Evolutionary conservation across 2,329 filamentous ascomycete genomes (phyloP), one percentile per base, ranked within the genome.

Genomic region (Neonectria magnoliae): DNA sequence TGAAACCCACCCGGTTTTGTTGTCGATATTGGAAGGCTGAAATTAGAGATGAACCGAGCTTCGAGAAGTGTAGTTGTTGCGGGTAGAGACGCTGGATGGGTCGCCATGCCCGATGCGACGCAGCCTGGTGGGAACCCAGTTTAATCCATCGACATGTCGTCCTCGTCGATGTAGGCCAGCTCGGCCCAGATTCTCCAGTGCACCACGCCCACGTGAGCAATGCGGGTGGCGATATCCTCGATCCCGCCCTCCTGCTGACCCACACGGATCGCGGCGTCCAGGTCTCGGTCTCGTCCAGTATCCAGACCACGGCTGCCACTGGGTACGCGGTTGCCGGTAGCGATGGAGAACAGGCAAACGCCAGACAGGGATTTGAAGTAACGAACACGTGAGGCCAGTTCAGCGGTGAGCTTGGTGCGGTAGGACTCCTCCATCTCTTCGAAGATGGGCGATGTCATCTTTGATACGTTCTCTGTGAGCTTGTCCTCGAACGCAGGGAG

Each of bases 161-260:
- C 78, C 29, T 82, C 83, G 27, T 78, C 78, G 14, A 80, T 69
- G 76, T 97, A 97, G 13, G 91, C 88, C 57, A 97, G 82, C 2
- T 88, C 87, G 1, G 88, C 87, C 93, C 94, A 98, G 3, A 97
- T 91, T 53, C 93, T 87, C 94, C 94, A 98, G 79, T 98, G 94
- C 25, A 98, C 81, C 6, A 96, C 85, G 14, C 92, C 89, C 48
- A 98, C 88, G 75, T 98, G 95, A 6, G 93, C 91, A 55, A 97
- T 84, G 50, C 93, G 89, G 48, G 90, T 91, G 1, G 93, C 89
- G 77, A 97, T 88, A 63, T 93, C 90, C 47, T 85, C 84, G 41
- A 92, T 74, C 36, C 84, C 83, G 47, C 81, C 82, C 53, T 88
- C 85, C 54, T 87, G 85, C 47, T 84, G 81, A 9, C 78, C 77